Conservation (phyloP, 192 early-diverging fungal genomes). For the Phycomyces blakesleeanus region DNA sequence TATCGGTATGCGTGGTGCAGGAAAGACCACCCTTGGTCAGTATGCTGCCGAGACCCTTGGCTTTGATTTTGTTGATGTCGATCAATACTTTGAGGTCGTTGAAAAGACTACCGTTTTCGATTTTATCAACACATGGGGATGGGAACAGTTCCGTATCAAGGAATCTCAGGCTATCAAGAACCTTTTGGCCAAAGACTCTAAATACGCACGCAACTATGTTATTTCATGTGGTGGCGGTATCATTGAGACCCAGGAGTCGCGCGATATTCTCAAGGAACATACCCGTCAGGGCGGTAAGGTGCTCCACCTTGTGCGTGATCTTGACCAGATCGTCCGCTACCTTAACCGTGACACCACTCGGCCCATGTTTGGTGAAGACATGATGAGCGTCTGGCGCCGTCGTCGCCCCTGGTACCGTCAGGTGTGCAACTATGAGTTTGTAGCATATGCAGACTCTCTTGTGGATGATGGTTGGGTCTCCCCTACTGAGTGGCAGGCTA, state of each 20-base stretch:
- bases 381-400: conserved; percentile 74
- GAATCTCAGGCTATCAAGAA: conserved; percentile 68
- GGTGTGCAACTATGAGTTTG: conserved; percentile 81
- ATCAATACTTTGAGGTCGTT: conserved; percentile 72
- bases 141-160: conserved; percentile 82
- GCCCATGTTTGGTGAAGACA: conserved; percentile 79
- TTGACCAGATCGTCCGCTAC: conserved; percentile 77
- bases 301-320: conserved; percentile 77
- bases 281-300: conserved; percentile 55
- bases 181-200: conserved; percentile 44
- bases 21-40: conserved; percentile 86
- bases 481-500: conserved; percentile 59
- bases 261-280: conserved; percentile 66
- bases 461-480: conserved; percentile 41
- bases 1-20: conserved; percentile 99
- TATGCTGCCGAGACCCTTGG: conserved; percentile 64
- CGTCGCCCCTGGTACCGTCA: conserved; percentile 75
- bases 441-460: conserved; percentile 37
- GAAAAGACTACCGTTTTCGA: conserved; percentile 75
- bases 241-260: conserved; percentile 74
- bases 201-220: conserved; percentile 58
- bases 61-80: conserved; percentile 85
- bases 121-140: conserved; percentile 72
- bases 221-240: conserved; percentile 95
- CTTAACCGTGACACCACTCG: conserved; percentile 77